These are phyloP conservation scores for Trametes coccinea DNA, from an alignment of 768 basidiomycete species.

Conservation along the genomic window DNA sequence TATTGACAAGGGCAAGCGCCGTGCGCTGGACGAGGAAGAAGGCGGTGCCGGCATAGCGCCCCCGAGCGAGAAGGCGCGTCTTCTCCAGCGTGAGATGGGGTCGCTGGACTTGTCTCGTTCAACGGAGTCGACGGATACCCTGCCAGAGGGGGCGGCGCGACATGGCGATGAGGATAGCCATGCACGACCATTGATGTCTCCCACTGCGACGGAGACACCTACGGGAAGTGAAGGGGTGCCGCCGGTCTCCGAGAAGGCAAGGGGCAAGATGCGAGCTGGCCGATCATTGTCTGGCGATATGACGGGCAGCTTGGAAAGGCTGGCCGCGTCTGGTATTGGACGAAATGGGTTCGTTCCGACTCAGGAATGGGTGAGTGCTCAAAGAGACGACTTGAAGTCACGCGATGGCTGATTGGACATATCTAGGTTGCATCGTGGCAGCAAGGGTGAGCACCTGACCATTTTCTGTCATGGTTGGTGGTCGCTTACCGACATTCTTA, in stretches of 20 bases:
- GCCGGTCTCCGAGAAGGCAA: conserved; percentile 75
- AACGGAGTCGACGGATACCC: conserved; percentile 28
- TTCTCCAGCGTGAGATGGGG: conserved; percentile 55
- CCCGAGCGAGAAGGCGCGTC: conserved; percentile 64
- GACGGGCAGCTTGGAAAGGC: conserved; percentile 57
- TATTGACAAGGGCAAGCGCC: conserved; percentile 44
- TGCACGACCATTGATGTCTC: conserved; percentile 44
- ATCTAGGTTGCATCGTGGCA: conserved; percentile 89
- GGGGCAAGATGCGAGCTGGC: conserved; percentile 88
- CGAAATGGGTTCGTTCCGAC: conserved; percentile 93
- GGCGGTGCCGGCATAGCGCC: conserved; percentile 33
- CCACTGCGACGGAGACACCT: conserved; percentile 40
- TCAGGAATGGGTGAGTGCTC: conserved; percentile 88
- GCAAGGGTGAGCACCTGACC: conserved; percentile 67
- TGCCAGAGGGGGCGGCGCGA: conserved; percentile 19
- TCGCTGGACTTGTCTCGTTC: conserved; percentile 27
- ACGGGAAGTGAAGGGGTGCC: conserved; percentile 33
- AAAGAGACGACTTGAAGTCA: neutral
- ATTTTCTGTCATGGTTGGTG: neutral
- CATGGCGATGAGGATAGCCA: conserved; percentile 33
- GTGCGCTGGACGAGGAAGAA: conserved; percentile 37
- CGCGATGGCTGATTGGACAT: conserved; percentile 7
- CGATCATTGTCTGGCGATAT: conserved; percentile 54
- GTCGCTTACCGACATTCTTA: neutral
- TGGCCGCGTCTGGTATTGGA: conserved; percentile 72